These are phyloP conservation scores for Amphibolis antarctica DNA, from an alignment of 106 monocot genomes.

Conservation along the genomic window DNA sequence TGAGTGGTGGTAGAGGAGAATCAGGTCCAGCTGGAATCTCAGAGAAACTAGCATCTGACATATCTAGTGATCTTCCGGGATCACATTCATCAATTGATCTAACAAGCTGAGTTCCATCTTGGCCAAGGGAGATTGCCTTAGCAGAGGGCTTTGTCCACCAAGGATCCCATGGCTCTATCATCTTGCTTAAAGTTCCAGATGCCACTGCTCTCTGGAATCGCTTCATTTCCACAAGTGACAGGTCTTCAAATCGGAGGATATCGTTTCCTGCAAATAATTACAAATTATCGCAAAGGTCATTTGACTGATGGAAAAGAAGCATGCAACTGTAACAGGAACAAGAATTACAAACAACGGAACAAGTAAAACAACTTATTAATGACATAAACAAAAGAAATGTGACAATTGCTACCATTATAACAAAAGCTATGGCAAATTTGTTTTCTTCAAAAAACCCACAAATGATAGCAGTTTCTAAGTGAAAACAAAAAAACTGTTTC, in stretches of 20 bases:
- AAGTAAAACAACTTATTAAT: too few relatives aligned
- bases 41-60: constrained; percentile 12
- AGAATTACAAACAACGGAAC: too few relatives aligned
- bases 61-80: not conserved
- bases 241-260: constrained; percentile 53
- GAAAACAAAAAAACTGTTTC: too few relatives aligned
- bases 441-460: too few relatives aligned
- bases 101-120: constrained; percentile 59
- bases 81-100: constrained; percentile 22
- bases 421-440: too few relatives aligned
- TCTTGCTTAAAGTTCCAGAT: constrained; percentile 76
- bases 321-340: too few relatives aligned
- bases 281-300: too few relatives aligned
- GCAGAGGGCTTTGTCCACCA: constrained; percentile 83
- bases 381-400: too few relatives aligned
- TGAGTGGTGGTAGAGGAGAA: constrained; percentile 46
- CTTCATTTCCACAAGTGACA: constrained; percentile 61
- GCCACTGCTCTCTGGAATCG: constrained; percentile 53
- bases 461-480: too few relatives aligned
- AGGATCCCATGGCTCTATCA: constrained; percentile 88
- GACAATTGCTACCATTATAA: too few relatives aligned
- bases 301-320: too few relatives aligned
- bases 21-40: constrained; percentile 70
- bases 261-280: constrained; percentile 34
- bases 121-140: constrained; percentile 41